A percentile compares a stretch with the other conserved stretches of the same genome.
Conservation (phyloP, 2,329 filamentous ascomycete genomes). For the Trichoderma sp. region DNA sequence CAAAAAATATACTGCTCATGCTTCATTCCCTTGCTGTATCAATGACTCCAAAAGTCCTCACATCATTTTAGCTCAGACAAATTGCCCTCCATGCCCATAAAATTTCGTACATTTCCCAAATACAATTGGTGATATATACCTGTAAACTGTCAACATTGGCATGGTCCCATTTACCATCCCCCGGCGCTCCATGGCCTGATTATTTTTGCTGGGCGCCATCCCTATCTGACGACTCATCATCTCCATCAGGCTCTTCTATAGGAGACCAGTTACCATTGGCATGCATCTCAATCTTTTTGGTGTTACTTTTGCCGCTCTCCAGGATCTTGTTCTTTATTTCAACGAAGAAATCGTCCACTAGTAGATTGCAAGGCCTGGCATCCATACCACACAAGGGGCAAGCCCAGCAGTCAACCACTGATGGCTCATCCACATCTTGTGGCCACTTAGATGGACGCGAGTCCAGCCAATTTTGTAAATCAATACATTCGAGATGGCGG, state of each 20-base stretch:
- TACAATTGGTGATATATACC: not conserved
- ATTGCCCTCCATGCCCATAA: not conserved
- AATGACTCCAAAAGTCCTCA: not conserved
- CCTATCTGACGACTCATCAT: constrained; percentile 24
- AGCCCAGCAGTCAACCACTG: constrained; percentile 70
- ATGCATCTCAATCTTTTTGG: constrained; percentile 33
- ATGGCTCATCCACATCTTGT: constrained; percentile 44
- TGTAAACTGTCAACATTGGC: not conserved
- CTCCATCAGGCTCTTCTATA: constrained; percentile 31
- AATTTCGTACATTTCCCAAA: not conserved
- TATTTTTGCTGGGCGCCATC: not conserved
- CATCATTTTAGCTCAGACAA: not conserved
- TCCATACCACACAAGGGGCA: constrained; percentile 82
- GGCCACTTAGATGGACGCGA: constrained; percentile 55
- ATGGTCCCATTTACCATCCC: not conserved
- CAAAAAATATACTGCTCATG: not conserved
- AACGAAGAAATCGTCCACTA: constrained; percentile 71
- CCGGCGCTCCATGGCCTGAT: not conserved
- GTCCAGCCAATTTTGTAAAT: constrained; percentile 75
- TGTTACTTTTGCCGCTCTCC: constrained; percentile 23
- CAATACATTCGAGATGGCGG: constrained; percentile 83
- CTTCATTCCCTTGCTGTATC: not conserved
- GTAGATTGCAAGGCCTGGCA: constrained; percentile 68
- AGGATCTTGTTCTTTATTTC: constrained; percentile 57
- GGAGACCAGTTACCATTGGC: constrained; percentile 36